phyloP scores from a whole-genome alignment of 768 basidiomycete genomes.

The Kwoniella sp. region DNA sequence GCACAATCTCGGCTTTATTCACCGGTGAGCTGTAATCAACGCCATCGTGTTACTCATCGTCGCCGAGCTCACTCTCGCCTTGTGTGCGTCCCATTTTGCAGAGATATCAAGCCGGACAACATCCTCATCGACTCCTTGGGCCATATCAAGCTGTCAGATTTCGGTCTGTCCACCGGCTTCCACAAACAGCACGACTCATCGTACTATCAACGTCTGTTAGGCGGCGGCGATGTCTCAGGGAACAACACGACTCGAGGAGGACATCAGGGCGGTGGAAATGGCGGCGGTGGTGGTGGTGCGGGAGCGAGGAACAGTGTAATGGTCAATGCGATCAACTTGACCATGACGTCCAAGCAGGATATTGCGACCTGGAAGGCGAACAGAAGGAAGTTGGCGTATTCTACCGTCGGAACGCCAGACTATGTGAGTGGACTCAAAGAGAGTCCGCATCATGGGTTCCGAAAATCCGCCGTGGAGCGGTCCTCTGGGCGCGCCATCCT shows the following conservation, averaged over 20 bases:
- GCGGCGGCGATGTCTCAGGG: conserved; percentile 59
- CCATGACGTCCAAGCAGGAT: conserved; percentile 78
- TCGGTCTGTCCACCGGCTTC: conserved; percentile 98
- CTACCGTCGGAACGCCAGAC: conserved; percentile 96
- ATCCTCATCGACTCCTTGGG: conserved; percentile 97
- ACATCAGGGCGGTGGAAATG: conserved; percentile 4
- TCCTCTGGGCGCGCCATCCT: too few species aligned
- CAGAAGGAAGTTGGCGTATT: conserved; percentile 92
- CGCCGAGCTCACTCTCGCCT: background rate
- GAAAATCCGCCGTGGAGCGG: too few species aligned
- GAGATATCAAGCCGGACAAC: conserved; percentile 99
- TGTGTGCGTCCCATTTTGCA: conserved; percentile 56
- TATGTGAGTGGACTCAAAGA: conserved; percentile 57
- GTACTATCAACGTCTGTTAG: conserved; percentile 88
- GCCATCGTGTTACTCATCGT: background rate
- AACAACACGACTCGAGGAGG: conserved; percentile 59
- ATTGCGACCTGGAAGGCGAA: conserved; percentile 99
- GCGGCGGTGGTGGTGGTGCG: conserved; percentile 18
- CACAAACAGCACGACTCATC: conserved; percentile 96
- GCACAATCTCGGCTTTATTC: conserved; percentile 95
- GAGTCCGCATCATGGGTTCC: background rate
- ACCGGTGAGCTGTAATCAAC: conserved; percentile 66
- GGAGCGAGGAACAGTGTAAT: conserved; percentile 84
- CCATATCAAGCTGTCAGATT: conserved; percentile 97
- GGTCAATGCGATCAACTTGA: conserved; percentile 95